Conservation (phyloP, 495 filamentous ascomycete genomes). For the Trichoderma virens region DNA sequence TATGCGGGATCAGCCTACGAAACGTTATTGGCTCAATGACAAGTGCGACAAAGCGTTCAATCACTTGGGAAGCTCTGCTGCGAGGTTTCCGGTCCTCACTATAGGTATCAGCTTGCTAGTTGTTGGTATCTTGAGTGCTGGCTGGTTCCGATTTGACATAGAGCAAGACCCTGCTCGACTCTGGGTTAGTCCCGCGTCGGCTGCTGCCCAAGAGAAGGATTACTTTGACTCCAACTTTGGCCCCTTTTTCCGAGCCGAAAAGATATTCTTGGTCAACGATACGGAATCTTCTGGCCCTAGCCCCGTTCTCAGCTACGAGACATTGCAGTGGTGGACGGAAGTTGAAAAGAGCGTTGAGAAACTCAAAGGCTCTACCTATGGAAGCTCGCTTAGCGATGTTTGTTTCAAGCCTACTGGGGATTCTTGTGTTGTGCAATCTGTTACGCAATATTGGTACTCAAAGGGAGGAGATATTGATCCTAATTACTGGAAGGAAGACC, state of each 20-base stretch:
- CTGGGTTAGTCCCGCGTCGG: conserved; percentile 91
- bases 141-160: conserved; percentile 78
- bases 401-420: conserved; percentile 90
- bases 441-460: conserved; percentile 77
- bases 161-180: conserved; percentile 84
- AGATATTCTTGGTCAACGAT: conserved; percentile 90
- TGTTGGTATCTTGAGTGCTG: conserved; percentile 68
- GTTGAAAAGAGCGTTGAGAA: conserved; percentile 68
- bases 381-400: conserved; percentile 66
- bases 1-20: conserved; percentile 61
- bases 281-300: conserved; percentile 52
- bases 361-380: conserved; percentile 57
- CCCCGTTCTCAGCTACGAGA: conserved; percentile 80
- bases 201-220: conserved; percentile 82
- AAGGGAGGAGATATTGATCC: conserved; percentile 49
- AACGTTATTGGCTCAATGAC: conserved; percentile 70
- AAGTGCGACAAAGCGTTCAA: conserved; percentile 72
- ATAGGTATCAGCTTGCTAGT: conserved; percentile 62
- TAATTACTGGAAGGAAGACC: conserved; percentile 57
- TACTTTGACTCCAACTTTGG: conserved; percentile 96
- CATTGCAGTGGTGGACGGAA: conserved; percentile 87
- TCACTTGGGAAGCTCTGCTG: conserved; percentile 71
- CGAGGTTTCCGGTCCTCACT: conserved; percentile 75
- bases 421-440: conserved; percentile 85
- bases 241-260: conserved; percentile 89